Percentiles rank a stretch among this genome's conserved stretches.
Evolutionary conservation across 768 basidiomycete genomes (phyloP).

Genomic region (Terana coerulea): DNA sequence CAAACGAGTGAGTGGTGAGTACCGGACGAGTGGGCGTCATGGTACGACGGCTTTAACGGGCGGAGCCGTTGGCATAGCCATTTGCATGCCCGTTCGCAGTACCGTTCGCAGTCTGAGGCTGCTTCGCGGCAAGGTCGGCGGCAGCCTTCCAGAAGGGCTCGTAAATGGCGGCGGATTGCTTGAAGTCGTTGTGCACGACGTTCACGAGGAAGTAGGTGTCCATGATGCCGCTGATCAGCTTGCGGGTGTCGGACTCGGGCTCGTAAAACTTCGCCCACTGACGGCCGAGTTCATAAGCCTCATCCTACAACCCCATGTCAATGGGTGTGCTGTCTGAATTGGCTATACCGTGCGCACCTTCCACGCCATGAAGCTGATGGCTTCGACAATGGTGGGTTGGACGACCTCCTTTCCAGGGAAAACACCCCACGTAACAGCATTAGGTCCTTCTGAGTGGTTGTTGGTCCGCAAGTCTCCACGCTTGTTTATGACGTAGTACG

Average conservation of each 20-base stretch:
- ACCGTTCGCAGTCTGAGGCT: conserved; percentile 35
- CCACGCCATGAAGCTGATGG: conserved; percentile 98
- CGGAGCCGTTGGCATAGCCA: conserved; percentile 21
- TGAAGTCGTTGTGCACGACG: conserved; percentile 96
- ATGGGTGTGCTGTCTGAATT: neutral
- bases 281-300: conserved; percentile 87
- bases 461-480: conserved; percentile 93
- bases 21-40: too few relatives aligned
- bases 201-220: conserved; percentile 84
- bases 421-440: conserved; percentile 98
- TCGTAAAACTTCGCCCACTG: conserved; percentile 93
- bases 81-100: conserved; percentile 16
- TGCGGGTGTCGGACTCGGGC: conserved; percentile 64
- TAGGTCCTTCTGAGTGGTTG: conserved; percentile 91
- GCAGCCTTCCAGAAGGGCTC: conserved; percentile 79
- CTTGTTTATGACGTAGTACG: conserved; percentile 97
- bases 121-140: conserved; percentile 45
- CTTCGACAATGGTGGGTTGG: conserved; percentile 95
- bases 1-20: conserved; percentile 14
- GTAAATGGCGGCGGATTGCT: conserved; percentile 80
- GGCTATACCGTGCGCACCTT: conserved; percentile 49
- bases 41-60: too few relatives aligned
- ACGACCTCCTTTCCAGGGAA: conserved; percentile 97
- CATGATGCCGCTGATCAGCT: conserved; percentile 77
- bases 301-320: conserved; percentile 53